Conservation (phyloP, 2,329 filamentous ascomycete species). For the Diaporthe citrichinensis region DNA sequence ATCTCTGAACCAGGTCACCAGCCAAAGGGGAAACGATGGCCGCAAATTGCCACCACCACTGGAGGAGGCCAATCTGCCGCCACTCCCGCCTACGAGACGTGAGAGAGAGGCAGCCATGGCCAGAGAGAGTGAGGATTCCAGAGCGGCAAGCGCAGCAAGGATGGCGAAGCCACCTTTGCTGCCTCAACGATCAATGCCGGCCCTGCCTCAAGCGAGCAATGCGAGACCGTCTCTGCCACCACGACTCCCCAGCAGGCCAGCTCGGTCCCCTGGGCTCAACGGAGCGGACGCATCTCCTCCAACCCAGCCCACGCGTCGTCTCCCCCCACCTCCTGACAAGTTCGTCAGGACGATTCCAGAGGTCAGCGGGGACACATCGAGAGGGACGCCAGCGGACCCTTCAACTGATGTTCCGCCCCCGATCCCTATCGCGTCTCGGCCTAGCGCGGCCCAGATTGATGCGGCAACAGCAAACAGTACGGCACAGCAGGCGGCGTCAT, state of each 20-base stretch:
- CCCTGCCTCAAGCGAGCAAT: conserved; percentile 51
- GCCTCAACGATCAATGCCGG: conserved; percentile 56
- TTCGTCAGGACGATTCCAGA: conserved; percentile 50
- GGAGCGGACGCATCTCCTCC: conserved; percentile 67
- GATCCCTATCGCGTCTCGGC: conserved; percentile 66
- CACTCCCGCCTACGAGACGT: conserved; percentile 68
- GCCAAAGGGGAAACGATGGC: conserved; percentile 64
- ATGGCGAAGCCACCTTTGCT: conserved; percentile 51
- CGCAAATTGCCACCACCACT: conserved; percentile 70
- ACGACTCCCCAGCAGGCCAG: conserved; percentile 64
- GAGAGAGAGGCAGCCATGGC: conserved; percentile 64
- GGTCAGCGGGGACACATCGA: conserved; percentile 46
- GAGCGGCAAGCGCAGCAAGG: conserved; percentile 45
- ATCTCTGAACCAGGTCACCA: conserved; percentile 61
- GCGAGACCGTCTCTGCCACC: conserved; percentile 62
- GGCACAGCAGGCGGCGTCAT: conserved; percentile 56
- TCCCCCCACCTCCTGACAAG: conserved; percentile 55
- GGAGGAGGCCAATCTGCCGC: conserved; percentile 69
- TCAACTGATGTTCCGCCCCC: conserved; percentile 62
- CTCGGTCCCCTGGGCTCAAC: conserved; percentile 50
- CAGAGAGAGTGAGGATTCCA: conserved; percentile 52
- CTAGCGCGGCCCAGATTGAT: conserved; percentile 65
- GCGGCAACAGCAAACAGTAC: conserved; percentile 54
- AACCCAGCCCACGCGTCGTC: conserved; percentile 52
- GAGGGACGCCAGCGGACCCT: conserved; percentile 39